A percentile compares a stretch with the other conserved stretches of the same genome.
phyloP scores from a whole-genome alignment of 768 basidiomycete species.

The Russula ochroleuca region DNA sequence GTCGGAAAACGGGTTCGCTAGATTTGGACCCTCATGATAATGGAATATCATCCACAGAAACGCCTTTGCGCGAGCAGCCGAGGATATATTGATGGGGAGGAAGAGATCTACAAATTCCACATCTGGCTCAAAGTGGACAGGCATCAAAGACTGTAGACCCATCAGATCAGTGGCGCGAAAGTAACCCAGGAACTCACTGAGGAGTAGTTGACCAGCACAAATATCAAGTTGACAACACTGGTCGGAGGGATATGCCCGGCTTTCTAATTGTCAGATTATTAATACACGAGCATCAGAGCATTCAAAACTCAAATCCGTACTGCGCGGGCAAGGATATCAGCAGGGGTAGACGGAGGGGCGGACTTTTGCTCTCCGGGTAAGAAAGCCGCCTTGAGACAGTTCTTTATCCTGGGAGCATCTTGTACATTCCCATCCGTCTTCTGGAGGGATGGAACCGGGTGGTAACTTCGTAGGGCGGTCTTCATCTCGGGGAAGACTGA shows the following conservation, averaged over 20 bases:
- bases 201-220: slow-evolving; percentile 75
- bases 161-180: slow-evolving; percentile 1
- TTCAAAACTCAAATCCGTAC: slow-evolving; percentile 41
- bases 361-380: slow-evolving; percentile 64
- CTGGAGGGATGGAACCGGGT: slow-evolving; percentile 85
- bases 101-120: slow-evolving; percentile 83
- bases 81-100: slow-evolving; percentile 67
- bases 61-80: slow-evolving; percentile 65
- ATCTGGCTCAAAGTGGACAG: slow-evolving; percentile 67
- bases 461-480: slow-evolving; percentile 83
- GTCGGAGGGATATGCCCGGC: slow-evolving; percentile 68
- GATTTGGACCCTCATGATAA: slow-evolving; percentile 65
- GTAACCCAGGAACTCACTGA: slow-evolving; percentile 46
- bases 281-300: slow-evolving; percentile 13
- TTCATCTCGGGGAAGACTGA: slow-evolving; percentile 92
- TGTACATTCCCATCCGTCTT: slow-evolving; percentile 85
- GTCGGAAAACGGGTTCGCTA: slow-evolving; percentile 73
- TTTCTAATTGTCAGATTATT: slow-evolving; percentile 39
- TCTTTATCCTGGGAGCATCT: slow-evolving; percentile 90
- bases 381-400: slow-evolving; percentile 77
- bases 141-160: slow-evolving; percentile 35
- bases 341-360: slow-evolving; percentile 66
- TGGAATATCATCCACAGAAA: slow-evolving; percentile 84
- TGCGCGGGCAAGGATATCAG: slow-evolving; percentile 63
- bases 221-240: slow-evolving; percentile 81